phyloP scores from a whole-genome alignment of 2,329 filamentous ascomycete genomes.

The Geoglossum cookeanum region DNA sequence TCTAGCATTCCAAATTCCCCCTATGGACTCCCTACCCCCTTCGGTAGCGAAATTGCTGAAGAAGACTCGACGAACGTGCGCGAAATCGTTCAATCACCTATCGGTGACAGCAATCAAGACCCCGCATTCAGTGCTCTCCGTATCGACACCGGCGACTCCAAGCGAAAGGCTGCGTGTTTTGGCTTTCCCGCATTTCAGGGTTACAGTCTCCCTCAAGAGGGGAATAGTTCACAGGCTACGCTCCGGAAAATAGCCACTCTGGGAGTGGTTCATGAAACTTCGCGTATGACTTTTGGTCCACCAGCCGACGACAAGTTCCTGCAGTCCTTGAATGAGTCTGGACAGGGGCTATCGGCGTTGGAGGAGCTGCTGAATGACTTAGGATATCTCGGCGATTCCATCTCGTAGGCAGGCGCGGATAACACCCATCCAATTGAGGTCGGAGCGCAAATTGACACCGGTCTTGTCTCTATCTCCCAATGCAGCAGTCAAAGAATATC shows the following conservation, averaged over 20 bases:
- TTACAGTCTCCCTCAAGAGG: constrained; percentile 8
- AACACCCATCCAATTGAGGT: not conserved
- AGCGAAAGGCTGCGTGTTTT: not conserved
- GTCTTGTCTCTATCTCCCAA: not conserved
- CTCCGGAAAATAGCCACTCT: constrained; percentile 6
- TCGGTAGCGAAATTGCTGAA: not conserved
- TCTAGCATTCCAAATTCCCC: not conserved
- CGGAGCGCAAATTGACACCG: not conserved
- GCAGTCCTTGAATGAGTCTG: not conserved
- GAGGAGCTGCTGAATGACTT: constrained; percentile 3
- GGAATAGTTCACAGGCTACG: constrained; percentile 8
- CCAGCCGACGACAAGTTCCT: not conserved
- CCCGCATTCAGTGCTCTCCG: constrained; percentile 13
- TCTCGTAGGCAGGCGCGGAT: not conserved
- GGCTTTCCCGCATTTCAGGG: constrained; percentile 7
- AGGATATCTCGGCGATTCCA: constrained; percentile 1
- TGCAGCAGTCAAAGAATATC: too few relatives aligned
- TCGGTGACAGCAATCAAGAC: constrained; percentile 6
- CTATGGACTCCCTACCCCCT: not conserved
- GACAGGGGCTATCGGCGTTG: not conserved
- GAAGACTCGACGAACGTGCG: not conserved
- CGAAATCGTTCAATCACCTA: not conserved
- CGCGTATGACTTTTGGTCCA: not conserved
- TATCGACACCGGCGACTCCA: not conserved
- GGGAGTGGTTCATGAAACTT: not conserved